Base-by-base conservation (phyloP, 352 stramenopile species). In the Globisporangium uncinulatum region DNA sequence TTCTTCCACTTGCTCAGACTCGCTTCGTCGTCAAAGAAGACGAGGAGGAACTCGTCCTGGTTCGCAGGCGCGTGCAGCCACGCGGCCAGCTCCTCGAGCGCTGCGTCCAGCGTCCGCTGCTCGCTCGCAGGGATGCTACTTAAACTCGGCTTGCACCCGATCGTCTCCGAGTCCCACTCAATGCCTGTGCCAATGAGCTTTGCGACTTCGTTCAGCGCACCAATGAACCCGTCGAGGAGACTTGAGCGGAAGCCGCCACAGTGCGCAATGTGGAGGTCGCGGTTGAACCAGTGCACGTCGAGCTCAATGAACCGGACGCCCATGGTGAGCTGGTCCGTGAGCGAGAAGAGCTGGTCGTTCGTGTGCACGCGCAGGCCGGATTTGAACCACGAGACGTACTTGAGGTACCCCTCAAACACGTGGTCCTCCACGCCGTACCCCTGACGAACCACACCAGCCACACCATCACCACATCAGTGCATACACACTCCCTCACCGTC, bases 1-100 rank as follows among this genome's bases (percentile, higher is more conserved):
- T 94, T 94, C 37, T 94, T 87, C 84, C 84, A 94, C 34, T 75
- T 76, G 62, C 82, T 77, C 0, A 94, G 56, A 49, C 86, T 74
- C 9, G 57, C 67, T 43, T 94, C 81, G 51, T 91, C 82, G 63
- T 94, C 84, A 24, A 94, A 94, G 66, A 92, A 94, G 21, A 94
- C 67, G 59, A 94, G 73, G 43, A 94, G 70, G 43, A 94, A 94
- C 57, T 87, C 76, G 45, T 81, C 58, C 42, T 68, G 59, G 65
- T 84, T 82, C 44, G 71, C 73, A 10, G 75, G 73, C 0, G 56
- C 62, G 52, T 86, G 73, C n/a, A 89, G 49, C 79, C 79, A 89
- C n/a, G 59, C 31, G 0, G 73, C 65, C 15, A 89, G 56, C 45
- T 87, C 79, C 20, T 70, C 58, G 7, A 89, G 65, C 20, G 74